Evolutionary conservation across 2,329 filamentous ascomycete genomes (phyloP), one percentile per base, ranked within the genome.

Genomic region (Beauveria sp.): DNA sequence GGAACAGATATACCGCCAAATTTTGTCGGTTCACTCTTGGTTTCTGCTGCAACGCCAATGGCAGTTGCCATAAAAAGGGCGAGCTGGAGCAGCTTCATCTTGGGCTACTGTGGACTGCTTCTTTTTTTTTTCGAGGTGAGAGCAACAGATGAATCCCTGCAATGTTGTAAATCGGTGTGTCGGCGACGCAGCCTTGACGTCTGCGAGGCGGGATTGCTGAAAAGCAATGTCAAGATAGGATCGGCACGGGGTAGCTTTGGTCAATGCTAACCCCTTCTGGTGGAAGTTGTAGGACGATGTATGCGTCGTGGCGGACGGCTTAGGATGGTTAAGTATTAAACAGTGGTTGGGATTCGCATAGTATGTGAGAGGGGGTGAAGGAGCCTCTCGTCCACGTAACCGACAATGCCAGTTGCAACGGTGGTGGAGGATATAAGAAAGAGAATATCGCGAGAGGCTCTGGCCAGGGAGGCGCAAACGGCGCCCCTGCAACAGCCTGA

Each of bases 1-100:
- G 88, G 88, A 43, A 91, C 87, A 44, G 77, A 78, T 67, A 87
- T 79, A 64, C 79, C 83, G 69, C 91, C 87, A 76, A 91, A 91
- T 46, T 76, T 77, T 34, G 86, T 89, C 37, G 67, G 69, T 55
- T 70, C 69, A 40, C 67, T 68, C 60, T 75, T 73, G 10, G 76
- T 6, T 10, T 71, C 73, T 30, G 73, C 71, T 43, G 76, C 75
- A 53, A 72, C 70, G 55, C 76, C 76, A 52, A 78, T 66, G 54
- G 73, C 71, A 57, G 75, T 73, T 40, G 75, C 75, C 71, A 79
- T 75, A 62, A 84, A 72, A 56, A 84, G 70, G 66, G 81, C 71
- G 63, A 80, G 70, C 59, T 78, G 72, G 59, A 71, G 70, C 65
- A 79, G 71, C 73, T 76, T 76, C 79, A 81, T 81, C 70, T n/a